phyloP scores from a whole-genome alignment of 78 protist species.

The slime mould (Dictyostelium discoideum) region DNA sequence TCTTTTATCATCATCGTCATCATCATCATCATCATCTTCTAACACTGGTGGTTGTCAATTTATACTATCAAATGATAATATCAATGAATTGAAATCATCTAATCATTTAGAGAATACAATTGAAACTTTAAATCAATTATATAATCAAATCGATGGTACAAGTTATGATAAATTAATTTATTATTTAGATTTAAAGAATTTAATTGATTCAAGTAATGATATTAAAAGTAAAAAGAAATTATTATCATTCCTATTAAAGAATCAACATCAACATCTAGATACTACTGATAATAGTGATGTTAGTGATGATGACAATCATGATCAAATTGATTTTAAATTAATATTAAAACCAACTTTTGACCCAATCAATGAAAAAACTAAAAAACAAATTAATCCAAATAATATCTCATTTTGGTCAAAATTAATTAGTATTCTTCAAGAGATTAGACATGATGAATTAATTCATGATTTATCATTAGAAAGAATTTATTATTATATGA shows the following conservation, averaged over 20 bases:
- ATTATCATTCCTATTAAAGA: background rate
- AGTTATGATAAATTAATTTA: background rate
- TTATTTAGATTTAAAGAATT: background rate
- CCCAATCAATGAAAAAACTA: background rate
- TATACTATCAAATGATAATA: background rate
- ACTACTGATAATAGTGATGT: background rate
- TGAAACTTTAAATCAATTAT: background rate
- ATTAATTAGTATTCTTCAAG: conserved; percentile 29
- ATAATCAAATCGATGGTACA: conserved; percentile 9
- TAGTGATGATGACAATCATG: background rate
- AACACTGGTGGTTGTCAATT: background rate
- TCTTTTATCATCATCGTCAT: background rate
- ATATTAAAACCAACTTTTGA: background rate
- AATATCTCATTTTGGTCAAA: conserved; percentile 40
- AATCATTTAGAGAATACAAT: background rate
- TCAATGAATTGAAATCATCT: background rate
- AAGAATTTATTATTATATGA: conserved; percentile 14
- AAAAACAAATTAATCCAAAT: background rate
- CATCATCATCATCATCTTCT: background rate
- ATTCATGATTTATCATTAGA: conserved; percentile 47
- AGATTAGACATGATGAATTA: conserved; percentile 14
- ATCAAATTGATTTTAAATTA: conserved; percentile 9
- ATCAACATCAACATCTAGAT: background rate
- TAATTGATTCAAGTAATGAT: background rate
- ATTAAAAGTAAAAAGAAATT: conserved; percentile 41